Evolutionary conservation across 441 rosid genomes (phyloP).

Genomic region (Syzygium syzygioides): DNA sequence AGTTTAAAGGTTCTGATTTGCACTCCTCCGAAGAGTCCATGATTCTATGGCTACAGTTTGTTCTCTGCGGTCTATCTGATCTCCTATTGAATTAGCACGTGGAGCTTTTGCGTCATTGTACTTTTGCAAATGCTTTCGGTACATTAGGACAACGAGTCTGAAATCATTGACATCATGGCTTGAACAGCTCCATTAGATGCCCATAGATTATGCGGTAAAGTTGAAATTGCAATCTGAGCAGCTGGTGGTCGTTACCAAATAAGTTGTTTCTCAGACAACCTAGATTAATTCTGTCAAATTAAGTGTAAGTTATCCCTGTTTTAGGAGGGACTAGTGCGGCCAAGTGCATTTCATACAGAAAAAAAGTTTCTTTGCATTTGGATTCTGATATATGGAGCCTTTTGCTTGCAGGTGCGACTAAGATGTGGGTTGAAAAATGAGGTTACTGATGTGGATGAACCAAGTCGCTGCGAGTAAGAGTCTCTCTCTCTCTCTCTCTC

Average conservation of each 20-base stretch:
- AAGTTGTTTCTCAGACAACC: neutral
- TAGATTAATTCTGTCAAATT: neutral
- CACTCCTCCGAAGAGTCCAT: neutral
- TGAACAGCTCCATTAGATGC: neutral
- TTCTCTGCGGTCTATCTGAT: neutral
- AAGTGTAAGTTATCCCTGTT: neutral
- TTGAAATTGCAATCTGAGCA: neutral
- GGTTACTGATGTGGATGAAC: slow-evolving; percentile 85
- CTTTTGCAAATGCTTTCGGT: neutral
- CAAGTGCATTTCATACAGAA: neutral
- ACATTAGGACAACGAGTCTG: neutral
- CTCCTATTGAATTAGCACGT: neutral
- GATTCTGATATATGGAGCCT: neutral
- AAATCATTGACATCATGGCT: neutral
- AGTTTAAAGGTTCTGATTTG: slow-evolving; percentile 57
- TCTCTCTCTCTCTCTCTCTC: neutral
- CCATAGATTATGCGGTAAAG: neutral
- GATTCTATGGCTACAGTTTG: neutral
- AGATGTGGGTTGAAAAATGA: slow-evolving; percentile 82
- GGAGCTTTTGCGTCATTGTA: neutral
- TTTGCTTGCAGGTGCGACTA: slow-evolving; percentile 53
- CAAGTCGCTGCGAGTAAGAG: slow-evolving; percentile 97
- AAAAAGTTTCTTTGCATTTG: neutral
- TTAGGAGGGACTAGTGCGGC: neutral
- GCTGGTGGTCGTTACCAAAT: neutral